Evolutionary conservation across 148 eudicot genomes (phyloP).

Genomic region (Salicornia ramosissima): DNA sequence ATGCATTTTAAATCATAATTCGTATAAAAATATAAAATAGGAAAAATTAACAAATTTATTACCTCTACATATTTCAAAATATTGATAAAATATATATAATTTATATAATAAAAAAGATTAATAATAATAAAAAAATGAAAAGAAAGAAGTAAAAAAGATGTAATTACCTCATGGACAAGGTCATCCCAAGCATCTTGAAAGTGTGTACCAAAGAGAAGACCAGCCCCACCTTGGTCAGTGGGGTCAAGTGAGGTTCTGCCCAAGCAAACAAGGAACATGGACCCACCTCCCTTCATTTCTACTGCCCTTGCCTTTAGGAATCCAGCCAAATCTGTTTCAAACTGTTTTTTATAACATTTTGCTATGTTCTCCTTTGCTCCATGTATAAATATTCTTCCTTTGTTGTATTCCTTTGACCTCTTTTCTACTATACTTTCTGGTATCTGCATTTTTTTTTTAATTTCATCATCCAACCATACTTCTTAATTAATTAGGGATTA

Average conservation of each 20-base stretch:
- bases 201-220: slow-evolving; percentile 89
- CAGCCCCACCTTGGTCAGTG: slow-evolving; percentile 93
- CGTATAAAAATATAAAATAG: too few species aligned
- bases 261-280: slow-evolving; percentile 83
- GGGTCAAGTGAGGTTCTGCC: slow-evolving; percentile 82
- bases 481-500: too few species aligned
- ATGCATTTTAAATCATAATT: too few species aligned
- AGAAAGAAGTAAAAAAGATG: not conserved
- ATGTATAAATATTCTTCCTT: slow-evolving; percentile 73
- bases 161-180: slow-evolving; percentile 83
- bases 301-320: slow-evolving; percentile 57
- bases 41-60: too few species aligned
- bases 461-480: too few species aligned
- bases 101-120: too few species aligned
- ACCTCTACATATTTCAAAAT: too few species aligned
- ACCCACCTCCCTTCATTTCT: slow-evolving; percentile 80
- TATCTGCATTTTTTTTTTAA: slow-evolving; percentile 47
- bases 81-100: too few species aligned
- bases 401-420: slow-evolving; percentile 72
- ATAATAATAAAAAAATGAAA: too few species aligned
- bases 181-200: slow-evolving; percentile 99
- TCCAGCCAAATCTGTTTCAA: slow-evolving; percentile 50
- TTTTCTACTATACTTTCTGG: slow-evolving; percentile 72
- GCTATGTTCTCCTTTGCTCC: slow-evolving; percentile 68
- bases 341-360: slow-evolving; percentile 62